Evolutionary conservation across 768 basidiomycete genomes (phyloP), one percentile per base, ranked within the genome.

Genomic region (Dacryopinax primogenitus): DNA sequence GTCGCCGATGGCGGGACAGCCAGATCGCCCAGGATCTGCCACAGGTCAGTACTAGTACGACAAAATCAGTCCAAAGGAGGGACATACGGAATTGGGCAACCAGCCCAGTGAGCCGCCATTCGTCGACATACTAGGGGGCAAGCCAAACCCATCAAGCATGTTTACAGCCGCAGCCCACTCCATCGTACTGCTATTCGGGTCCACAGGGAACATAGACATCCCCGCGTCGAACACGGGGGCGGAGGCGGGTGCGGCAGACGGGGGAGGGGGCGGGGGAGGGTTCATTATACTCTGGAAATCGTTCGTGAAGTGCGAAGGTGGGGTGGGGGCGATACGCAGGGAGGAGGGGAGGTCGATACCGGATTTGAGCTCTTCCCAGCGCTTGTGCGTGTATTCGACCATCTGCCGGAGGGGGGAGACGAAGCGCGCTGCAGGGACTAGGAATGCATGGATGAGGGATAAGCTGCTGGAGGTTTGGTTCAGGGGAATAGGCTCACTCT

Each of bases 391-490:
- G 39, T 63, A 64, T 11, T 51, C 63, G 23, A 68, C 45, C 67
- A 69, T 68, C 21, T 68, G 66, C 35, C 66, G 65, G 23, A 69
- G 64, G 37, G 69, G 63, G 32, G 44, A 51, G 32, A 64, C 68
- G 36, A 69, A 64, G 35, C 66, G 64, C 15, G 63, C 63, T 18
- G 69, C 69, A 3, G 69, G 69, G 15, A 69, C 69, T 69, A 63
- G 23, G 18, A 37, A 18, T 37, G 36, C 36, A 37, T 9, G 41
- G 4, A n/a, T n/a, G n/a, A 4, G 33, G 33, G 15, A n/a, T 68
- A 34, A 64, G 65, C 33, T 13, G 26, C 28, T 16, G 16, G 33
- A 13, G 51, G 3, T 21, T 36, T 11, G 37, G 18, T 28, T 41
- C 1, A 34, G 11, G 18, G 13, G 18, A 18, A 21, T 18, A n/a